Base-by-base conservation (phyloP, 73 alveolate genomes). In the Paramecium sonneborni region DNA sequence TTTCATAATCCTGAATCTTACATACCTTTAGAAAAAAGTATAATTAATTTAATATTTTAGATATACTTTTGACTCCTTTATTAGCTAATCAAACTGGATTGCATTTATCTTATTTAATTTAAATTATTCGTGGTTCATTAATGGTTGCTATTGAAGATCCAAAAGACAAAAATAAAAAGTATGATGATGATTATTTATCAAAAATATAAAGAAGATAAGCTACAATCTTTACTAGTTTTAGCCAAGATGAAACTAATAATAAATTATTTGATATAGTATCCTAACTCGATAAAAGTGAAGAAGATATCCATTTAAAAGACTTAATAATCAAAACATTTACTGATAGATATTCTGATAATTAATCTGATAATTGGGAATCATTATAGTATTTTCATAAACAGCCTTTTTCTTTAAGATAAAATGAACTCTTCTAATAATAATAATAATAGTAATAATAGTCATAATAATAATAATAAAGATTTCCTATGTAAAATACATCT, bases 1-100 rank as follows among this genome's bases (percentile, higher is more conserved):
- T 62, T 62, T 62, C 84, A 62, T 32, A 62, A 62, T 62, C 44
- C 84, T 11, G 84, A 62, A 32, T 62, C 84, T n/a, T 62, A 62
- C 20, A 62, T 62, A 12, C 84, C 84, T 3, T 32, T 62, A 30
- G 84, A 62, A 62, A 62, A 62, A 62, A 62, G 84, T 62, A 62
- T 0, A 0, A 62, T 30, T 62, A 26, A 62, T 62, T 3, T 32
- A 24, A 12, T 30, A 30, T 30, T 7, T 62, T 62, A 62, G 84
- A 62, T 26, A 62, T 62, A 11, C 46, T 62, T 2, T 3, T 62
- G 20, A 62, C 84, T 26, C 84, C 84, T 23, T 62, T 62, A 32
- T 26, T 62, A 24, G 43, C 84, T 11, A 62, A 62, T 15, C 24
- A 62, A 32, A 62, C 84, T 30, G 44, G 48, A 30, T 23, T 30